Percentiles rank a stretch among this genome's conserved stretches.
These are phyloP conservation scores for Mercurialis annua DNA, from an alignment of 345 rosid species.

Conservation along the genomic window DNA sequence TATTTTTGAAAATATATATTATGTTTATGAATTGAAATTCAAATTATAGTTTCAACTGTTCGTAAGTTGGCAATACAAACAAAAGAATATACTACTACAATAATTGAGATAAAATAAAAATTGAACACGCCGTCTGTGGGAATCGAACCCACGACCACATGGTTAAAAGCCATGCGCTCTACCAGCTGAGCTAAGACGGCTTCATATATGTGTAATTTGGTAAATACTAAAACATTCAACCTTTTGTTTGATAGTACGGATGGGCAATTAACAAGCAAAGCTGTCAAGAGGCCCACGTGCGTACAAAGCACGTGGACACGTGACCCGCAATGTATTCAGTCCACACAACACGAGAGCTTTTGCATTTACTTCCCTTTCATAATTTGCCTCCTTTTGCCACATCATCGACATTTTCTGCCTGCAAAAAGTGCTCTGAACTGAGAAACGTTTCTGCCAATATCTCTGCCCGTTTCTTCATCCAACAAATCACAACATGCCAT, in stretches of 20 bases:
- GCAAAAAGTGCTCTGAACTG: conserved; percentile 20
- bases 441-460: conserved; percentile 22
- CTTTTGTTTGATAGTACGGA: not conserved
- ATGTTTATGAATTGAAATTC: no score
- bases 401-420: conserved; percentile 10
- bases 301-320: conserved; percentile 15
- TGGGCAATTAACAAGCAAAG: not conserved
- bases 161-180: conserved; percentile 79
- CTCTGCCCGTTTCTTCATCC: conserved; percentile 19
- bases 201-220: no score
- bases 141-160: conserved; percentile 79
- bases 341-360: not conserved
- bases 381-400: conserved; percentile 10
- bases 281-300: not conserved
- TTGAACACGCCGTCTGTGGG: conserved; percentile 59
- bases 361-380: no score
- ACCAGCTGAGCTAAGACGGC: conserved; percentile 77
- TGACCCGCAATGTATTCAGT: conserved; percentile 3
- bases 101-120: not conserved
- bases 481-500: conserved; percentile 7
- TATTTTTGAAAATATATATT: no score
- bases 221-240: no score
- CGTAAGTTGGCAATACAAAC: no score
- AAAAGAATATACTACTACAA: no score
- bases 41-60: no score